Evolutionary conservation across 331 rosid genomes (phyloP), one percentile per base, ranked within the genome.

Genomic region (Malus hybrid): DNA sequence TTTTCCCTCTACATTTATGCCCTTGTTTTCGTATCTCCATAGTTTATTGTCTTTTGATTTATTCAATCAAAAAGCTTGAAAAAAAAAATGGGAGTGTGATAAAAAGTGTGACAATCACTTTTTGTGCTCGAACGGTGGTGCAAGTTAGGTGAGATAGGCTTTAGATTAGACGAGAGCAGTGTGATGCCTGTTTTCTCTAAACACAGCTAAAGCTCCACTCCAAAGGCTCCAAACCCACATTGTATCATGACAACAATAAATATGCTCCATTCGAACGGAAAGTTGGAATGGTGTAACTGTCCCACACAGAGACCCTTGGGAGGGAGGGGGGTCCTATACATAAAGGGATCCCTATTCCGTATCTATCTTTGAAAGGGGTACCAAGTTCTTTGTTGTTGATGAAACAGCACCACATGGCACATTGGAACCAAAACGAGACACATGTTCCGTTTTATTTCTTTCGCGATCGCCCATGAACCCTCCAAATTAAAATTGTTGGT

Each of bases 321-420:
- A 7, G 28, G 6, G 6, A 36, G 33, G 27, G 65, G 42, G 16
- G 22, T 70, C 70, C 78, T 69, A 83, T 31, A 73, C 75, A 65
- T 24, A 34, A 81, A 71, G 70, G 55, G 70, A 50, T 31, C 11
- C 52, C 70, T 1, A 6, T 39, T 44, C 19, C 8, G 42, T 1
- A 57, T 46, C 79, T 83, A 76, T 84, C 87, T 80, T 71, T 46
- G n/a, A 19, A 6, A 34, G 20, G 3, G 27, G 77, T 80, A 77
- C 84, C 84, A 74, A 76, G 77, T 84, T 82, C 84, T 85, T 83
- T 79, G 74, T 52, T 5, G 20, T 16, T 82, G 78, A 79, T 70
- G 64, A 82, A 71, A 86, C 62, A 56, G 77, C 79, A 66, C 80
- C 90, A 81, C 78, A 86, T 87, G 90, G 76, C 74, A 87, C 88